Percentiles rank a stretch among this genome's conserved stretches.
phyloP scores from a whole-genome alignment of 2,329 filamentous ascomycete genomes.

The Parastagonospora avenae region DNA sequence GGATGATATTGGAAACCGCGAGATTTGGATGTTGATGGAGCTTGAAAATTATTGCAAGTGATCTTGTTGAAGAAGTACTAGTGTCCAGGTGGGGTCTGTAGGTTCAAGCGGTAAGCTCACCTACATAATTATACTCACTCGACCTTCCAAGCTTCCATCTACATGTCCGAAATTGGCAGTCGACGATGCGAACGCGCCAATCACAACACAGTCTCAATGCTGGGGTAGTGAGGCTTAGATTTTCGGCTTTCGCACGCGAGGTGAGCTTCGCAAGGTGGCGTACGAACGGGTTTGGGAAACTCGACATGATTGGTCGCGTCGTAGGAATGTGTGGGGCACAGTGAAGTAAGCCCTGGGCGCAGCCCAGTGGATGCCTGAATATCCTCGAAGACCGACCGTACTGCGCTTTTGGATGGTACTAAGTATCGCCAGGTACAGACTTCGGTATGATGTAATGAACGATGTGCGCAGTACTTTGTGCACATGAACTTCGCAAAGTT shows the following conservation, averaged over 20 bases:
- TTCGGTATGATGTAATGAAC: too few relatives aligned
- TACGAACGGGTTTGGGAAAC: too few relatives aligned
- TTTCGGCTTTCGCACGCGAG: not conserved
- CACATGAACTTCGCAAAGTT: too few relatives aligned
- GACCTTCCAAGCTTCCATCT: not conserved
- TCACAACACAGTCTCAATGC: not conserved
- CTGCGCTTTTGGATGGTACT: not conserved
- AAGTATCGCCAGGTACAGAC: too few relatives aligned
- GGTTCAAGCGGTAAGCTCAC: not conserved
- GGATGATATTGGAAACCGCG: not conserved
- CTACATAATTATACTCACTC: constrained; percentile 4
- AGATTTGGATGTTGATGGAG: not conserved
- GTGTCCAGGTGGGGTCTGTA: too few relatives aligned
- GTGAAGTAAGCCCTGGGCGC: not conserved
- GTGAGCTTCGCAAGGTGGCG: not conserved
- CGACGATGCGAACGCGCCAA: constrained; percentile 3
- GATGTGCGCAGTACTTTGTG: too few relatives aligned
- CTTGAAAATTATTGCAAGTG: not conserved
- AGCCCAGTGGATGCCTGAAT: not conserved
- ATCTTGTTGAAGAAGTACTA: not conserved
- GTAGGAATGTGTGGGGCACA: not conserved
- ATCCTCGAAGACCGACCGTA: not conserved
- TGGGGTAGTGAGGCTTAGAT: constrained; percentile 4
- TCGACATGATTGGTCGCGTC: not conserved
- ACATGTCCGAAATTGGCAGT: not conserved